Conservation (phyloP, 495 filamentous ascomycete species). For the Antarctomyces pellizariae region DNA sequence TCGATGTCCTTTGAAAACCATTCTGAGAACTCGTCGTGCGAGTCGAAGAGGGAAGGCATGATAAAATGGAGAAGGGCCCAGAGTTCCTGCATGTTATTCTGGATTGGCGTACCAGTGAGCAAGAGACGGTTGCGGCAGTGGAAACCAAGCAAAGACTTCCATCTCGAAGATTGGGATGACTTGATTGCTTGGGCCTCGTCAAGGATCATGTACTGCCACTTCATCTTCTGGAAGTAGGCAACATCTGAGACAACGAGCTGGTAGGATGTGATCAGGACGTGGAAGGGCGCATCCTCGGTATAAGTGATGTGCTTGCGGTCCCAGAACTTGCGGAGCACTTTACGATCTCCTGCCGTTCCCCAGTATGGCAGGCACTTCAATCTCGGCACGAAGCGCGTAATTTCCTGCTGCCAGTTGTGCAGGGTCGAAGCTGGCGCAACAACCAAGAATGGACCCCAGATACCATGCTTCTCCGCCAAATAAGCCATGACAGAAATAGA, state of each 20-base stretch:
- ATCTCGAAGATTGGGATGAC: conserved; percentile 83
- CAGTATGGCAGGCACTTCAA: conserved; percentile 94
- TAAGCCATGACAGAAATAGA: conserved; percentile 99
- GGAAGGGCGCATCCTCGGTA: conserved; percentile 75
- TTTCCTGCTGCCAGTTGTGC: conserved; percentile 99
- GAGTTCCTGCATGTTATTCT: conserved; percentile 99
- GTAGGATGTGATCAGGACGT: conserved; percentile 91
- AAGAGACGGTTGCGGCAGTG: conserved; percentile 87
- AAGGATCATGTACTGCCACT: conserved; percentile 99
- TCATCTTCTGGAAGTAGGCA: conserved; percentile 93
- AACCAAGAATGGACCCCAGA: conserved; percentile 96
- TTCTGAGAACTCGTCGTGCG: conserved; percentile 96
- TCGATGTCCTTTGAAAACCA: conserved; percentile 99
- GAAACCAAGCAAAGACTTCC: conserved; percentile 88
- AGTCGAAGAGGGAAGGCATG: conserved; percentile 96
- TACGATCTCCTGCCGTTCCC: conserved; percentile 85
- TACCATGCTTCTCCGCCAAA: conserved; percentile 85
- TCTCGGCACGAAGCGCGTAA: conserved; percentile 74
- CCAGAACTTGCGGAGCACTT: conserved; percentile 96
- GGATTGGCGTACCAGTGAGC: conserved; percentile 90
- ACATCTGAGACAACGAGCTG: conserved; percentile 91
- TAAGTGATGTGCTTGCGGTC: conserved; percentile 94
- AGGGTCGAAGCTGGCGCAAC: conserved; percentile 90
- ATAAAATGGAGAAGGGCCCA: conserved; percentile 98
- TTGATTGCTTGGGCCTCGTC: conserved; percentile 99